Evolutionary conservation across 2,329 filamentous ascomycete species (phyloP), one percentile per base, ranked within the genome.

Genomic region (Thelonectria rubi): DNA sequence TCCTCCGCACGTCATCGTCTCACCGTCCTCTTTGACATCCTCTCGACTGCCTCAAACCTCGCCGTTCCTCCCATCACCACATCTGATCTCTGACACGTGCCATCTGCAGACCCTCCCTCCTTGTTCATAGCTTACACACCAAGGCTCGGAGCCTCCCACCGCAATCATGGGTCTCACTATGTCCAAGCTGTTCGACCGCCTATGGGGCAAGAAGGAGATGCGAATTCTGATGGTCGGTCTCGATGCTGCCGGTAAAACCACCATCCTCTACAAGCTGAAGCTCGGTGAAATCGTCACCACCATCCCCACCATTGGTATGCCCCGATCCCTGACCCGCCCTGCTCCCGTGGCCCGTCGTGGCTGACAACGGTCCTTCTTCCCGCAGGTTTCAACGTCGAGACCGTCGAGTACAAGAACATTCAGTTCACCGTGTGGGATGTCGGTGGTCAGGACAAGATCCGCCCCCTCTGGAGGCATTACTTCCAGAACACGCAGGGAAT

Each of bases 171-270:
- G 95, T 96, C 88, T 98, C 82, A 89, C 91, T 79, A 93, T 98
- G 84, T 98, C 94, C 76, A 97, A 95, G 88, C 81, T 98, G 78
- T 95, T 98, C 81, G 92, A 97, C 80, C 89, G 91, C 85, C 88
- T 98, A 81, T 97, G 93, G 91, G 93, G 94, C 78, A 97, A 97
- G 91, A 98, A 98, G 90, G 95, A 99, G 89, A 99, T 99, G 95
- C 90, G 95, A 87, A 97, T 99, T 85, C 83, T 99, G 82, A 99
- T 99, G 95, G 94, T 99, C 75, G 95, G 95, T 88, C 90, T 99
- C 76, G 95, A 99, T 82, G 95, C 95, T 76, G 95, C 95, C 81
- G 95, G 95, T 91, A 99, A 99, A 89, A 99, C 95, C 77, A 99
- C 95, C 75, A 99, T 99, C 78, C 90, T 99, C 74, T 99, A 99